Conservation (phyloP, 2,329 filamentous ascomycete genomes). For the Aspergillus costaricaensis region DNA sequence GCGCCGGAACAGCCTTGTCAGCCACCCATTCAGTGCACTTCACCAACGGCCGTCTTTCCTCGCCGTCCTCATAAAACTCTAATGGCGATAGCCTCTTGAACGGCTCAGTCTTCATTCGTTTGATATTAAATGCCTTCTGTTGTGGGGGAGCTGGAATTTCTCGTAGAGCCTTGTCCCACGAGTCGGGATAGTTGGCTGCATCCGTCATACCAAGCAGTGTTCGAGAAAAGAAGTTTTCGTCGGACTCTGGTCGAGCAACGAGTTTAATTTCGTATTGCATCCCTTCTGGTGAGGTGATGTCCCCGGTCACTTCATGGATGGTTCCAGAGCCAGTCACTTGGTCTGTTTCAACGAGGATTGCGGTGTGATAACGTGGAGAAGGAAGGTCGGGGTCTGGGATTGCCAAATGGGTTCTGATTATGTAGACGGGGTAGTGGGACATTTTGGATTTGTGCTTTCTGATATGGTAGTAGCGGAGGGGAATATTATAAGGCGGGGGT, state of each 20-base stretch:
- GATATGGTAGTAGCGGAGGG: background rate
- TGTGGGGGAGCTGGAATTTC: slow-evolving; percentile 11
- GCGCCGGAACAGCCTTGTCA: slow-evolving; percentile 14
- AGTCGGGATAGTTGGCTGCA: slow-evolving; percentile 1
- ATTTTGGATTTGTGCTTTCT: background rate
- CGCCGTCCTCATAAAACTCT: slow-evolving; percentile 10
- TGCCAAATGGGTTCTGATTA: slow-evolving; percentile 8
- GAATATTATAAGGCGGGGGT: too few species aligned
- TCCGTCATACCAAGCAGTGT: slow-evolving; percentile 6
- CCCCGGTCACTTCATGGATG: slow-evolving; percentile 16
- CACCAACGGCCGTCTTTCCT: slow-evolving; percentile 4
- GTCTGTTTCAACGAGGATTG: slow-evolving; percentile 14
- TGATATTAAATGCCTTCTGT: slow-evolving; percentile 17
- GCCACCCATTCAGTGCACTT: slow-evolving; percentile 22
- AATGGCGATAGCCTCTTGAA: slow-evolving; percentile 12
- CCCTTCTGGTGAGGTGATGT: slow-evolving; percentile 8
- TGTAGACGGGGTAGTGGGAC: slow-evolving; percentile 3
- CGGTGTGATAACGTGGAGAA: slow-evolving; percentile 11
- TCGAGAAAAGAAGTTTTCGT: background rate
- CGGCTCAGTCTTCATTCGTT: slow-evolving; percentile 16
- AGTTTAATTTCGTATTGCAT: slow-evolving; percentile 9
- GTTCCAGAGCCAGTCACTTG: slow-evolving; percentile 1
- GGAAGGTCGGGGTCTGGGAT: slow-evolving; percentile 15
- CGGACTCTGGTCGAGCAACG: background rate
- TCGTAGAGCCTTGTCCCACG: slow-evolving; percentile 6